Conservation (phyloP, 441 rosid species). For the Syzygium malaccense region DNA sequence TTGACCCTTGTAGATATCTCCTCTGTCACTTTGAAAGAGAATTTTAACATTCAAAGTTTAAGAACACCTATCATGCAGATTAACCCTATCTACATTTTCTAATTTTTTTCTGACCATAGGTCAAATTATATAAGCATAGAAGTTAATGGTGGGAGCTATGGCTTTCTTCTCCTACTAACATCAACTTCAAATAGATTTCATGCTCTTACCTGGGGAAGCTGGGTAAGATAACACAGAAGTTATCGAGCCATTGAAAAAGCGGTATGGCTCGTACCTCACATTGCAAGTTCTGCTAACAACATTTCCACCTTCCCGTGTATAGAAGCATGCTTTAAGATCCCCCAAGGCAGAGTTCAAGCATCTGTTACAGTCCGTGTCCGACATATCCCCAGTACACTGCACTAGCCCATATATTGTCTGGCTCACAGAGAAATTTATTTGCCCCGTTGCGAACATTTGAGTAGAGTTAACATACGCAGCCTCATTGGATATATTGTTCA, state of each 20-base stretch:
- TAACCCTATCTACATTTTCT: background rate
- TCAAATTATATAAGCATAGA: background rate
- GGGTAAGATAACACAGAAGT: background rate
- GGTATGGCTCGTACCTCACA: slow-evolving; percentile 14
- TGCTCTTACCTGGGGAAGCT: background rate
- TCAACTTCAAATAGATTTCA: background rate
- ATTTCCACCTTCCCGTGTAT: slow-evolving; percentile 11
- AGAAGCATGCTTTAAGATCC: slow-evolving; percentile 8
- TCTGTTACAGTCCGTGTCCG: background rate
- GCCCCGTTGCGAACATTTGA: slow-evolving; percentile 13
- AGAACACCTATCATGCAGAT: background rate
- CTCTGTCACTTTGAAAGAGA: background rate
- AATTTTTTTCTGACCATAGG: background rate
- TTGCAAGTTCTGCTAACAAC: slow-evolving; percentile 21
- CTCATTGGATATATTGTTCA: background rate
- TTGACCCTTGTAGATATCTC: background rate
- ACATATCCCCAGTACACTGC: slow-evolving; percentile 22
- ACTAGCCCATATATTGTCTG: slow-evolving; percentile 13
- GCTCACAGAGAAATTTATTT: background rate
- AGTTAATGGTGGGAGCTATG: background rate
- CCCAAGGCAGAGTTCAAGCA: slow-evolving; percentile 3
- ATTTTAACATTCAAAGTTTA: background rate
- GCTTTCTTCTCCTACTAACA: background rate
- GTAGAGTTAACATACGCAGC: background rate
- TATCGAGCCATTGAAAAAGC: slow-evolving; percentile 13